Evolutionary conservation across 2,329 filamentous ascomycete genomes (phyloP), one percentile per base, ranked within the genome.

Genomic region (Monosporascus sp.): DNA sequence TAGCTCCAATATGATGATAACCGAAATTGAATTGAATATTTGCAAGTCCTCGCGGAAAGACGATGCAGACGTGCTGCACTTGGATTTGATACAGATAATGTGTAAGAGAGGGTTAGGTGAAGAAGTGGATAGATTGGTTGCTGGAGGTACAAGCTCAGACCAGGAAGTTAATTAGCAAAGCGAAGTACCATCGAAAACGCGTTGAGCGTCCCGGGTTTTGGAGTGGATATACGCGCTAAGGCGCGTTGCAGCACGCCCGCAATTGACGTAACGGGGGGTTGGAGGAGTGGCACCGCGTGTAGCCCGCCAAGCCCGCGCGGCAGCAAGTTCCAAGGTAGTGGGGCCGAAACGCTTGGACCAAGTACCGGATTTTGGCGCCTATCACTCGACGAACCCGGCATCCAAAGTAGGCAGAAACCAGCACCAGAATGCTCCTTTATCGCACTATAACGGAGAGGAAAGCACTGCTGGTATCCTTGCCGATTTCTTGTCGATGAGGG

Each of bases 151-250:
- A 61, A 61, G 56, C 52, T 52, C 50, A 51, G 54, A 50, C 50
- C 51, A 54, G 50, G 46, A 59, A 54, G 51, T 57, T 64, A 56
- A 57, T 60, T 55, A 58, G 62, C 55, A 54, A 53, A 56, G 41
- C 37, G 39, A 64, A 55, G 64, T 65, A 65, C 61, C 55, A 37
- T 43, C 7, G 43, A 55, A 50, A 57, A 59, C 61, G 62, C 59
- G 61, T 57, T 60, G 47, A 44, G 47, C 50, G 24, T 17, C 14
- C 31, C 2, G n/a, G 22, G 43, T 46, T 8, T 22, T 46, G 56
- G 52, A 54, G 56, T 60, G 57, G 57, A 54, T 54, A 60, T 56
- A 59, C 64, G 64, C 64, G 64, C 63, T 62, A 61, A 49, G 56
- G 57, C 62, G 60, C 62, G 59, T 61, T 59, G 49, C 24, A 44